Conservation (phyloP, 306 rosid genomes). For the Sesbania bispinosa region DNA sequence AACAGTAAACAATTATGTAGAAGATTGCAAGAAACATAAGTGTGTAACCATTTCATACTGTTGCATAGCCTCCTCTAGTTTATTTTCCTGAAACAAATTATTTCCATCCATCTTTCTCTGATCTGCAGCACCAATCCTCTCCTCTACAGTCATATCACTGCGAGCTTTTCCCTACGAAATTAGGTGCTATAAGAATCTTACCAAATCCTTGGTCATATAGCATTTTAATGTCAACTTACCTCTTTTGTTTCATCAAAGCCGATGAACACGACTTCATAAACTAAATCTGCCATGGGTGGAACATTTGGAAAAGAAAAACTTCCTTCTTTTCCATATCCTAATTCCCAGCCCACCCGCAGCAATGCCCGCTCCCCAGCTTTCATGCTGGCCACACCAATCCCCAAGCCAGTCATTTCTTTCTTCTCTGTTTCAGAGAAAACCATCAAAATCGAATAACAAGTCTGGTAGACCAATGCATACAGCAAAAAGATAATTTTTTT, state of each 20-base stretch:
- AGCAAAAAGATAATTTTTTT: background rate
- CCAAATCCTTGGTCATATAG: constrained; percentile 1
- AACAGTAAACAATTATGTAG: background rate
- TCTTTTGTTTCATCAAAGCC: constrained; percentile 93
- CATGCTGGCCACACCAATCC: constrained; percentile 83
- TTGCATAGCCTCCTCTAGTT: constrained; percentile 98
- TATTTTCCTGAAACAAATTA: constrained; percentile 76
- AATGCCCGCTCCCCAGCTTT: constrained; percentile 82
- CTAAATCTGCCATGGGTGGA: constrained; percentile 88
- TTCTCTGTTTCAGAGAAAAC: constrained; percentile 60
- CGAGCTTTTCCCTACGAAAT: constrained; percentile 79
- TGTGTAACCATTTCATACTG: constrained; percentile 90
- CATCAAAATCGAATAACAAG: constrained; percentile 9
- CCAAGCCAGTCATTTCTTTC: constrained; percentile 92
- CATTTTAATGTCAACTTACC: constrained; percentile 42
- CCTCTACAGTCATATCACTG: constrained; percentile 95
- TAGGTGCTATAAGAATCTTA: constrained; percentile 32
- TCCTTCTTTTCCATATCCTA: constrained; percentile 91
- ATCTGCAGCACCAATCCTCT: constrained; percentile 88
- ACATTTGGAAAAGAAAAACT: constrained; percentile 91
- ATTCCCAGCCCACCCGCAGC: constrained; percentile 88
- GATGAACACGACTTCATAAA: constrained; percentile 89
- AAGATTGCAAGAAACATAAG: constrained; percentile 37
- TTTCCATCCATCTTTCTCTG: constrained; percentile 93
- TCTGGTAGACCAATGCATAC: background rate